A percentile compares a stretch with the other conserved stretches of the same genome.
Evolutionary conservation across 441 rosid genomes (phyloP).

Genomic region (Bocquillonia castaneifolia): DNA sequence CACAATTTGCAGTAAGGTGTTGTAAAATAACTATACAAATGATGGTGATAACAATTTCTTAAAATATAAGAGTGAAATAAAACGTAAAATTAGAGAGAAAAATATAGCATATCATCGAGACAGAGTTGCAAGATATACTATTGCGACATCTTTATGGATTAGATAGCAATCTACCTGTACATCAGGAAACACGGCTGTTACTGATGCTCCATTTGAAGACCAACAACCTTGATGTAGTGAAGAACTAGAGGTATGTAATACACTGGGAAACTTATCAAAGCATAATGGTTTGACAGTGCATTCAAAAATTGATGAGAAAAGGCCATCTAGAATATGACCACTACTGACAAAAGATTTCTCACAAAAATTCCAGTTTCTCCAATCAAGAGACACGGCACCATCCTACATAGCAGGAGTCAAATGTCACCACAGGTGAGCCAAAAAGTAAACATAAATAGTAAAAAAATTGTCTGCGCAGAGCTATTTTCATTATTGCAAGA

Average conservation of each 20-base stretch:
- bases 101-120: not conserved
- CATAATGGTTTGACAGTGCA: constrained; percentile 34
- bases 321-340: constrained; percentile 24
- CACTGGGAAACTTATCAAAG: constrained; percentile 34
- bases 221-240: constrained; percentile 27
- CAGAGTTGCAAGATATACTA: constrained; percentile 27
- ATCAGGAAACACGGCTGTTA: constrained; percentile 25
- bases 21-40: not conserved
- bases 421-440: constrained; percentile 8
- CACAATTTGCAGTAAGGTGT: not conserved
- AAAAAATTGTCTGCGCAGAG: not conserved
- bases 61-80: constrained; percentile 2
- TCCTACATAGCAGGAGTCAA: constrained; percentile 38
- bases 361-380: constrained; percentile 64
- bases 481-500: not conserved
- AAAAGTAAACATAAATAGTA: not conserved
- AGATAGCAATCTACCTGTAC: constrained; percentile 30
- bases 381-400: constrained; percentile 46
- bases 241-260: constrained; percentile 21
- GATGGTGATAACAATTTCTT: not conserved
- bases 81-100: constrained; percentile 13
- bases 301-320: constrained; percentile 32
- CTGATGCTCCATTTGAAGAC: constrained; percentile 29
- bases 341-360: constrained; percentile 30
- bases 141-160: constrained; percentile 26